Base-by-base conservation (phyloP, 805 yeast species). In the Candida nitratophila region DNA sequence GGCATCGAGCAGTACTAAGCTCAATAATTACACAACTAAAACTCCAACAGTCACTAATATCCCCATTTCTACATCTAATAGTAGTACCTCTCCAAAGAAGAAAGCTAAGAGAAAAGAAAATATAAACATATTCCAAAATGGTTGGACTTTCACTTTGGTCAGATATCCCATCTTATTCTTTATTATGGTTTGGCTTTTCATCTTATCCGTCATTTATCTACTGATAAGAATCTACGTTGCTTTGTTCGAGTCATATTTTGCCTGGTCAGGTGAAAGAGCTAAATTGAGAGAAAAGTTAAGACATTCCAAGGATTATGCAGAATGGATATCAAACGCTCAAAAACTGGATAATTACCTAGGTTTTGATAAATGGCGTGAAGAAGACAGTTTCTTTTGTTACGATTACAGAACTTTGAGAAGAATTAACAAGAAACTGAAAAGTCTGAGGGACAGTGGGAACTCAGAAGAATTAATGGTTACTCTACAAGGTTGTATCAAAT, bases 141-240 rank as follows among this genome's bases (percentile, higher is more conserved):
- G 45, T 17, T 27, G 21, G 43, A 52, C 77, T 0, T 77, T 73
- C 50, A 60, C 62, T 37, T 34, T 84, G 1, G 64, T 85, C 24
- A 63, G 93, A 37, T 84, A 83, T 75, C 95, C 93, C 0, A 59
- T 83, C 3, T 63, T 85, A 43, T 39, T 74, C 0, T 61, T 75
- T 16, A 74, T 80, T 1, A 50, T 74, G 2, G 29, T 64, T 15
- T 85, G 90, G 88, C 66, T 82, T 1, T 32, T 55, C 0, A 46
- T 79, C 3, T 63, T 85, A 12, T 69, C 78, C 22, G 22, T 69
- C 0, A 39, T 73, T 0, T 85, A 85, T 57, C 59, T 76, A 5
- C 31, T 70, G 1, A 70, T 84, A 2, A 63, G 95, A 38, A 51
- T 76, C 3, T 77, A 77, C 51, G 87, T 85, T 29, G 76, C 85